Percentiles rank a stretch among this genome's conserved stretches.
Conservation (phyloP, 2,329 filamentous ascomycete genomes). For the Penicillium verrucosum region DNA sequence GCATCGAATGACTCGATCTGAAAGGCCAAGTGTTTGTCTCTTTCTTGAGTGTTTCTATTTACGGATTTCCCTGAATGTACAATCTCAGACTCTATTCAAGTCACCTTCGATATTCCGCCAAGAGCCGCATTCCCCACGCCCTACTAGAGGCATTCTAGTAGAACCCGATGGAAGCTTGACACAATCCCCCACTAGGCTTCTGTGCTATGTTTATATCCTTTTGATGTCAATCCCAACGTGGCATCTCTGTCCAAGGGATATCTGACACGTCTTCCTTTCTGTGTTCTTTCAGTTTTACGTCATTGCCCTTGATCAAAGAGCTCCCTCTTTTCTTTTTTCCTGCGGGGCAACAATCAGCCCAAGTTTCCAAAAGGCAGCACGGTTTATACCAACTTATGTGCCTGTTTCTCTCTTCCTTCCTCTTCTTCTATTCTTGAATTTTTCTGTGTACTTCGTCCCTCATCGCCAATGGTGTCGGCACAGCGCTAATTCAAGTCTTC, state of each 20-base stretch:
- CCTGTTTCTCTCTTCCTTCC: not conserved
- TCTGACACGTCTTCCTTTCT: not conserved
- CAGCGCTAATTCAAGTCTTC: not conserved
- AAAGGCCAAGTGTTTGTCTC: not conserved
- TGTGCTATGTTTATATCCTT: conserved; percentile 20
- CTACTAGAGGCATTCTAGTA: conserved; percentile 31
- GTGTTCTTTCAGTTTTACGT: not conserved
- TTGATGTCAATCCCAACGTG: conserved; percentile 5
- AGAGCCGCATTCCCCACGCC: conserved; percentile 20
- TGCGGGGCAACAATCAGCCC: conserved; percentile 3
- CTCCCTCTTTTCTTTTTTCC: not conserved
- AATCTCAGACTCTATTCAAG: not conserved
- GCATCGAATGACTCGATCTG: not conserved
- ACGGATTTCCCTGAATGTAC: not conserved
- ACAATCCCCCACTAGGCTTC: conserved; percentile 10
- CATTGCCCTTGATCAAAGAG: conserved; percentile 1
- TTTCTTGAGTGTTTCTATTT: not conserved
- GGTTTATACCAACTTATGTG: not conserved
- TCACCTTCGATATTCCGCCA: not conserved
- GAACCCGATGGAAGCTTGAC: conserved; percentile 34
- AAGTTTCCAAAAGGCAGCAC: not conserved
- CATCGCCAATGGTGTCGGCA: not conserved
- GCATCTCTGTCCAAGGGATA: conserved; percentile 2
- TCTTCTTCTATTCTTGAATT: not conserved
- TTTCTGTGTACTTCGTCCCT: too few species aligned